Percentiles rank a stretch among this genome's conserved stretches.
phyloP scores from a whole-genome alignment of 345 rosid genomes.

The Clausena lansium region DNA sequence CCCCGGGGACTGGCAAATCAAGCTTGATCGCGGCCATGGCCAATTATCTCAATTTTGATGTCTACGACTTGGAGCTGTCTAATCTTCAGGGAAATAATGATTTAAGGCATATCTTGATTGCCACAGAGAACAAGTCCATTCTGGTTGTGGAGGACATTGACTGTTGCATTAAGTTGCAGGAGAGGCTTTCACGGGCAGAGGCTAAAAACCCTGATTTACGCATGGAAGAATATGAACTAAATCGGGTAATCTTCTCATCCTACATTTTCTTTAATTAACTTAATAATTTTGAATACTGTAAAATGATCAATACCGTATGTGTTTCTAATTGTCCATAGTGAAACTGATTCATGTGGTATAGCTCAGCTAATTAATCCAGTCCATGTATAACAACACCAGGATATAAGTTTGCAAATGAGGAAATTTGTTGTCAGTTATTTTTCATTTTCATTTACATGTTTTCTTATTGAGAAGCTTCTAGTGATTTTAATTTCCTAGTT shows the following conservation, averaged over 20 bases:
- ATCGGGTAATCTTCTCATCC: too few species aligned
- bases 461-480: too few species aligned
- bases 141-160: conserved; percentile 36
- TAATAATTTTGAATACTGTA: not conserved
- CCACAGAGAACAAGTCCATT: conserved; percentile 30
- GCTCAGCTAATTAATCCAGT: too few species aligned
- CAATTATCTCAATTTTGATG: conserved; percentile 18
- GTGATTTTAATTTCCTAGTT: too few species aligned
- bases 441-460: too few species aligned
- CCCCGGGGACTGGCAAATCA: conserved; percentile 31
- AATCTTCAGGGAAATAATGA: conserved; percentile 21
- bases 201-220: too few species aligned
- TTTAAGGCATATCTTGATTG: conserved; percentile 21
- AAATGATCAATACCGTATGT: not conserved
- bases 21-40: conserved; percentile 37
- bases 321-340: not conserved
- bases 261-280: too few species aligned
- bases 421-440: too few species aligned
- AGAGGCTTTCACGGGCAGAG: conserved; percentile 3
- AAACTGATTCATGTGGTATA: not conserved
- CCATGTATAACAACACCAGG: too few species aligned
- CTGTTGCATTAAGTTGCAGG: conserved; percentile 24
- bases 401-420: too few species aligned
- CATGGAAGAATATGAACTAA: too few species aligned
- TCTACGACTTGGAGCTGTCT: conserved; percentile 29